These are phyloP conservation scores for Fusarium udum DNA, from an alignment of 2,329 filamentous ascomycete genomes.

Conservation along the genomic window DNA sequence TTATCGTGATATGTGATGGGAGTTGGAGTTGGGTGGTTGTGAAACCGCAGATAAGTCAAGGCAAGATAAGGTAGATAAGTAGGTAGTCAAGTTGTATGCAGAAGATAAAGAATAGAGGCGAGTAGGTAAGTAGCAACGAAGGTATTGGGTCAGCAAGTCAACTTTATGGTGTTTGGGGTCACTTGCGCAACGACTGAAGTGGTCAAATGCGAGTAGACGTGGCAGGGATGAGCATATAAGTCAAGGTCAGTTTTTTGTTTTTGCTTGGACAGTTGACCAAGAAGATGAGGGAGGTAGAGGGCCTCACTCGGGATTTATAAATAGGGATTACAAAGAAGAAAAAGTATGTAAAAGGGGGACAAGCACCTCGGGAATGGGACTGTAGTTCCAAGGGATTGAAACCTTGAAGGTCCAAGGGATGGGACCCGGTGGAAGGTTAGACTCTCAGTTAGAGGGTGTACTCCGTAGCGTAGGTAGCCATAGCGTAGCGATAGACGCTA, in stretches of 20 bases:
- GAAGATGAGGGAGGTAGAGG: constrained; percentile 7
- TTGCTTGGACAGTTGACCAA: constrained; percentile 14
- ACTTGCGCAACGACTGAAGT: constrained; percentile 25
- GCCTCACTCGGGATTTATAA: constrained; percentile 28
- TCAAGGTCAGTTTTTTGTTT: constrained; percentile 8
- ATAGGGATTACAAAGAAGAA: constrained; percentile 1
- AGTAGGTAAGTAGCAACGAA: not conserved
- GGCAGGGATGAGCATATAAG: constrained; percentile 24
- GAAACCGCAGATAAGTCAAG: constrained; percentile 7
- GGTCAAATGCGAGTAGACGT: constrained; percentile 29
- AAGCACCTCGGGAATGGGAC: constrained; percentile 11
- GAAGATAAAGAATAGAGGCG: not conserved
- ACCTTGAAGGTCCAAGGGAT: constrained; percentile 15
- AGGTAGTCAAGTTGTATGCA: not conserved
- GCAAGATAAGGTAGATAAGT: not conserved
- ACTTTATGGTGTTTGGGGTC: constrained; percentile 11
- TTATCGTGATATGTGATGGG: not conserved
- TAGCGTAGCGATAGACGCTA: not conserved
- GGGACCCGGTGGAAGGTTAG: constrained; percentile 1
- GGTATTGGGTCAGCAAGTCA: not conserved
- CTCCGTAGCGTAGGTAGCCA: not conserved
- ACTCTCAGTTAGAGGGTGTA: constrained; percentile 1
- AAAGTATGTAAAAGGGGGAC: constrained; percentile 24
- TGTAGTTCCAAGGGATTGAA: constrained; percentile 25
- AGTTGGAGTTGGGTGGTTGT: not conserved